phyloP scores from a whole-genome alignment of 2,329 filamentous ascomycete genomes.

The Simplicillium sp. region DNA sequence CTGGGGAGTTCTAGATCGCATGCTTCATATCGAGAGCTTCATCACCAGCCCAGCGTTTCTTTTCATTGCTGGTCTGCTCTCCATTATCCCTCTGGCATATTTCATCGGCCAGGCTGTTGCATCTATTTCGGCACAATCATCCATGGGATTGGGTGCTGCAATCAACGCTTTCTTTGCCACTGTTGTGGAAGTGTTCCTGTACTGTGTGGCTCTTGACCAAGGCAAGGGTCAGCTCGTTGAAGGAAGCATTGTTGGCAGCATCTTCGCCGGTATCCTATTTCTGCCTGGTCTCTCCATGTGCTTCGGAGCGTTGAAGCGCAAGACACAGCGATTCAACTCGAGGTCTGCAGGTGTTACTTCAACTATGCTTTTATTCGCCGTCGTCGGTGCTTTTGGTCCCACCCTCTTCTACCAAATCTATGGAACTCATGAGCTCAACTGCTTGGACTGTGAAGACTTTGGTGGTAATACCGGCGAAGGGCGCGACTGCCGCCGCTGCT shows the following conservation, averaged over 20 bases:
- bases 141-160: conserved; percentile 93
- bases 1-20: conserved; percentile 67
- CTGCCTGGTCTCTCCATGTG: conserved; percentile 96
- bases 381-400: conserved; percentile 89
- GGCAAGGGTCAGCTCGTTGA: conserved; percentile 91
- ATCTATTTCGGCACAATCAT: conserved; percentile 96
- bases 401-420: conserved; percentile 99
- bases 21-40: conserved; percentile 59
- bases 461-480: conserved; percentile 25
- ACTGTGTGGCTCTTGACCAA: conserved; percentile 86
- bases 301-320: conserved; percentile 93
- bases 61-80: conserved; percentile 74
- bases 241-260: conserved; percentile 94
- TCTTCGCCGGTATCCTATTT: conserved; percentile 93
- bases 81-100: conserved; percentile 93
- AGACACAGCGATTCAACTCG: conserved; percentile 97
- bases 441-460: conserved; percentile 51
- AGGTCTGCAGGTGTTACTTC: conserved; percentile 93
- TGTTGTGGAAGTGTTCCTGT: conserved; percentile 93
- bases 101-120: conserved; percentile 98
- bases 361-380: conserved; percentile 94
- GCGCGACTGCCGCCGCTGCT: conserved; percentile 83
- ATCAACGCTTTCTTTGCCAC: conserved; percentile 99
- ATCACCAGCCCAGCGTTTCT: conserved; percentile 79
- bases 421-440: conserved; percentile 92